Conservation (phyloP, 164 flowering plant genomes). For the Dillenia suffruticosa region DNA sequence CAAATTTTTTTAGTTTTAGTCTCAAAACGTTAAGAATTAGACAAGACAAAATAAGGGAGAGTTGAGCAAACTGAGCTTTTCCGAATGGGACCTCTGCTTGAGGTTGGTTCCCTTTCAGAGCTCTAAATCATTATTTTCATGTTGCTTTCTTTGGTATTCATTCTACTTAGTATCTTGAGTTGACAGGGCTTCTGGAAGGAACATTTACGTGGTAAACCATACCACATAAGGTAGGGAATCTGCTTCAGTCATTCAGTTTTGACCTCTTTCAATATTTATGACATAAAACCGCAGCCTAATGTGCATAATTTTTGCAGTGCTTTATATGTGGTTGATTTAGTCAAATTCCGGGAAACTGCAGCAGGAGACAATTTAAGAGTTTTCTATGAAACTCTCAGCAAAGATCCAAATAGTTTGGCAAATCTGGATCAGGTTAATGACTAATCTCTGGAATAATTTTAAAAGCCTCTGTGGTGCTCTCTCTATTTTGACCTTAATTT, state of each 20-base stretch:
- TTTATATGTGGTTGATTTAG: slow-evolving; percentile 91
- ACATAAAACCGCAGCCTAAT: slow-evolving; percentile 10
- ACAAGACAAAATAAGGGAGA: no score
- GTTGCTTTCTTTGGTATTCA: neutral
- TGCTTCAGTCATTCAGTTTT: neutral
- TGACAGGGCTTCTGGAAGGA: slow-evolving; percentile 97
- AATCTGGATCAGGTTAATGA: slow-evolving; percentile 84
- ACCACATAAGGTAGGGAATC: slow-evolving; percentile 77
- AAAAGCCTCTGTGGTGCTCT: slow-evolving; percentile 1
- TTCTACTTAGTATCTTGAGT: neutral
- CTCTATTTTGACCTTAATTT: no score
- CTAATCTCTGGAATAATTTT: neutral
- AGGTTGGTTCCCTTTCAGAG: neutral
- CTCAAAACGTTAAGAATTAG: no score
- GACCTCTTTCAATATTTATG: neutral
- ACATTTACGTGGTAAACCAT: slow-evolving; percentile 88
- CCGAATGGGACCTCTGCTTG: no score
- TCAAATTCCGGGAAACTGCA: slow-evolving; percentile 94
- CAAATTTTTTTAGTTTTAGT: no score
- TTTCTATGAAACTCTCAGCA: slow-evolving; percentile 93
- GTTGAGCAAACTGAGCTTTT: no score
- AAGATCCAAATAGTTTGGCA: slow-evolving; percentile 95
- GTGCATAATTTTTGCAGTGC: slow-evolving; percentile 60
- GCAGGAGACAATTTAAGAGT: slow-evolving; percentile 98
- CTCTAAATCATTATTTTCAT: neutral